Conservation (phyloP, 2,329 filamentous ascomycete species). For the Neurospora sp. region DNA sequence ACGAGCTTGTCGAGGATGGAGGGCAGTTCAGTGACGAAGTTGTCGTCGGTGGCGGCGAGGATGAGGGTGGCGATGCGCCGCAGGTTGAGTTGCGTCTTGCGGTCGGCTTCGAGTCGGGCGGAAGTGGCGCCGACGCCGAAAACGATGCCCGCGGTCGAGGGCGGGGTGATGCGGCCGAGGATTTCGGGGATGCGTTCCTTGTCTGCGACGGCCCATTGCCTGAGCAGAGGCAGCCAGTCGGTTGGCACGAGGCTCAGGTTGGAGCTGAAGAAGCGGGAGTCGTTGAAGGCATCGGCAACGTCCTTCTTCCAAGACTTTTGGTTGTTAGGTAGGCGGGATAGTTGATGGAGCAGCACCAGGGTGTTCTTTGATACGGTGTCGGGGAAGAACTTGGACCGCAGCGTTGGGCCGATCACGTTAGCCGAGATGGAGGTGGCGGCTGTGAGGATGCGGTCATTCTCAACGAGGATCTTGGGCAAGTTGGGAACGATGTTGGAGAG, state of each 20-base stretch:
- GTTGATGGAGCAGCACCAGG: slow-evolving; percentile 63
- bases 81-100: slow-evolving; percentile 82
- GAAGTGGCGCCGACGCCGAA: slow-evolving; percentile 97
- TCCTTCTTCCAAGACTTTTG: slow-evolving; percentile 93
- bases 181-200: slow-evolving; percentile 83
- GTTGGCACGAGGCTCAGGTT: slow-evolving; percentile 53
- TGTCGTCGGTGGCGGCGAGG: slow-evolving; percentile 65
- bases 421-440: slow-evolving; percentile 74
- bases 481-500: slow-evolving; percentile 70
- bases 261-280: slow-evolving; percentile 73
- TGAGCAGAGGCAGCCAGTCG: slow-evolving; percentile 74
- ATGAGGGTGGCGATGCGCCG: slow-evolving; percentile 72
- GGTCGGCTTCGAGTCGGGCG: slow-evolving; percentile 87
- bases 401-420: slow-evolving; percentile 69
- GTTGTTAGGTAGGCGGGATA: slow-evolving; percentile 66
- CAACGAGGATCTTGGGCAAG: slow-evolving; percentile 72
- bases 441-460: slow-evolving; percentile 70
- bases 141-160: slow-evolving; percentile 89
- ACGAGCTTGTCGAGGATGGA: slow-evolving; percentile 72
- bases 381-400: slow-evolving; percentile 79
- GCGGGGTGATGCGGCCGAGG: slow-evolving; percentile 66
- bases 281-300: slow-evolving; percentile 83
- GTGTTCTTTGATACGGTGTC: slow-evolving; percentile 67
- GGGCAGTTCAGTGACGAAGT: slow-evolving; percentile 67
- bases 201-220: slow-evolving; percentile 75